Evolutionary conservation across 2,329 filamentous ascomycete species (phyloP).

Genomic region (Paecilomyces dactylethromorphus): DNA sequence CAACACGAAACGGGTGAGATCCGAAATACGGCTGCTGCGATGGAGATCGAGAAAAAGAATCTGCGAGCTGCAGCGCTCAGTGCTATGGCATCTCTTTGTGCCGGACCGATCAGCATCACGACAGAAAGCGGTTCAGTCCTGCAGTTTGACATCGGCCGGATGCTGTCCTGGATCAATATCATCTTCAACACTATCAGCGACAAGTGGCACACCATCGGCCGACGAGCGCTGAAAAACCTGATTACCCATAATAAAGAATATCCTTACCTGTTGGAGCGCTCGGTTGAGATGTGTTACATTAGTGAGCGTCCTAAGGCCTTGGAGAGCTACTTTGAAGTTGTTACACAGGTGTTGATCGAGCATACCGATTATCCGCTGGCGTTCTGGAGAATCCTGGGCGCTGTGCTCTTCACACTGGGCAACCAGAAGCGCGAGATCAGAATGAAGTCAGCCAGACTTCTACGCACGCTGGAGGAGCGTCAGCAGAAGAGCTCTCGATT

Average conservation of each 20-base stretch:
- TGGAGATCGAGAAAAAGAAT: conserved; percentile 96
- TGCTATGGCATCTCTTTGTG: conserved; percentile 91
- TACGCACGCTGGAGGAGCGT: conserved; percentile 75
- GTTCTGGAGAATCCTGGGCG: conserved; percentile 84
- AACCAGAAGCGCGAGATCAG: conserved; percentile 85
- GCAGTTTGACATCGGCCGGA: conserved; percentile 84
- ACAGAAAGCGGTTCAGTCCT: conserved; percentile 83
- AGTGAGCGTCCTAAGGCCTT: conserved; percentile 74
- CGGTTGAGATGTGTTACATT: conserved; percentile 84
- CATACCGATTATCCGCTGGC: conserved; percentile 74
- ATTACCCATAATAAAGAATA: conserved; percentile 87
- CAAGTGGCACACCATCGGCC: conserved; percentile 82
- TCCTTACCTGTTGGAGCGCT: conserved; percentile 77
- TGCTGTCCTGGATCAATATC: conserved; percentile 90
- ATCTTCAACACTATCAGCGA: conserved; percentile 93
- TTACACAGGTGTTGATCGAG: conserved; percentile 78
- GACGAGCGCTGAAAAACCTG: conserved; percentile 79
- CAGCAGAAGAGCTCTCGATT: conserved; percentile 83
- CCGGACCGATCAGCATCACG: conserved; percentile 71
- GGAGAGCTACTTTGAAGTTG: conserved; percentile 92
- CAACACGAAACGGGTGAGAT: conserved; percentile 67
- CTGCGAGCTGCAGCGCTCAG: conserved; percentile 84
- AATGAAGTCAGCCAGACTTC: conserved; percentile 75
- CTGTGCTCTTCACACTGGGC: conserved; percentile 86
- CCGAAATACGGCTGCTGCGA: conserved; percentile 74